A percentile compares a stretch with the other conserved stretches of the same genome.
phyloP scores from a whole-genome alignment of 2,329 filamentous ascomycete genomes.

The Fusarium kyushuense region DNA sequence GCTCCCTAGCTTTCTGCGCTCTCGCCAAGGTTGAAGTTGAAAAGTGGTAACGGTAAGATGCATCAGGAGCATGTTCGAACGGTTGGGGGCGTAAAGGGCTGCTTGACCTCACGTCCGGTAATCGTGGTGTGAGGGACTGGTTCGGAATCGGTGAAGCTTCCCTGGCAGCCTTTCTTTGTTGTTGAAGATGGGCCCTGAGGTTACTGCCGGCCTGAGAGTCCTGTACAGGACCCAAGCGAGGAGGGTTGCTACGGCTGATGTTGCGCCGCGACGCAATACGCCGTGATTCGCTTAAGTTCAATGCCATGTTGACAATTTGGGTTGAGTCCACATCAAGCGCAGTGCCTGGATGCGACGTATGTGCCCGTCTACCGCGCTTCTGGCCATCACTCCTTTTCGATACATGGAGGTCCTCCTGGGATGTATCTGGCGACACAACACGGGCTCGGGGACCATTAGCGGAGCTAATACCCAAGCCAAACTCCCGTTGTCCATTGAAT shows the following conservation, averaged over 20 bases:
- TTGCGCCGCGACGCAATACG: constrained; percentile 71
- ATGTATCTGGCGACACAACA: constrained; percentile 47
- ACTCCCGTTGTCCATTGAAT: constrained; percentile 28
- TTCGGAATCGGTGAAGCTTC: constrained; percentile 70
- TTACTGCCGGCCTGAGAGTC: constrained; percentile 67
- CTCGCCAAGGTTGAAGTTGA: constrained; percentile 84
- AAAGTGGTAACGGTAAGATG: constrained; percentile 72
- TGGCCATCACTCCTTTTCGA: constrained; percentile 39
- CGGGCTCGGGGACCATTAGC: constrained; percentile 35
- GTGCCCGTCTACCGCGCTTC: constrained; percentile 33
- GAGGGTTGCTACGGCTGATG: constrained; percentile 64
- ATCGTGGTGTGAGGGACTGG: constrained; percentile 56
- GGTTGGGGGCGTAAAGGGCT: constrained; percentile 61
- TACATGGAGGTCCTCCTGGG: constrained; percentile 44
- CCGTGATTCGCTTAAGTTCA: constrained; percentile 87
- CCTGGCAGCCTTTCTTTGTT: constrained; percentile 73
- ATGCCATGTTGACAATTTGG: constrained; percentile 92
- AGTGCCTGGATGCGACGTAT: constrained; percentile 35
- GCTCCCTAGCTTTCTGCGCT: constrained; percentile 84
- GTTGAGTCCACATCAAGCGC: constrained; percentile 79
- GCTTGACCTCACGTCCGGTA: constrained; percentile 56
- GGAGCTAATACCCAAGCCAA: constrained; percentile 40
- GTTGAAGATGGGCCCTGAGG: constrained; percentile 76
- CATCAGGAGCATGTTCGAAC: constrained; percentile 60
- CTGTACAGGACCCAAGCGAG: constrained; percentile 64